Base-by-base conservation (phyloP, 768 basidiomycete species). In the Suillus tomentosus region DNA sequence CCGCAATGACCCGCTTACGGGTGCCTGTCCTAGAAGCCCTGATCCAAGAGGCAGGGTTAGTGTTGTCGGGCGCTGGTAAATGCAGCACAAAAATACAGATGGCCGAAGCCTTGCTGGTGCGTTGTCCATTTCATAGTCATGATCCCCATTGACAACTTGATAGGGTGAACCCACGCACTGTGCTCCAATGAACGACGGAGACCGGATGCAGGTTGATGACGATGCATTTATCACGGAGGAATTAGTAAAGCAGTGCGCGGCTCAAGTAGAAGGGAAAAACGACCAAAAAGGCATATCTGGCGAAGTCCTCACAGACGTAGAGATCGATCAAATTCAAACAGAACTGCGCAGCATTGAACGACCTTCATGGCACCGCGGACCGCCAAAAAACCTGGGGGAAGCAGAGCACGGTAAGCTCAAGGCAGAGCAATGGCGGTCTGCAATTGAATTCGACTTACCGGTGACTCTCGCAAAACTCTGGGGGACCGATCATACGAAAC, bases 381-480 rank as follows among this genome's bases (percentile, higher is more conserved):
- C n/a, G n/a, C n/a, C n/a, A n/a, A n/a, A n/a, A n/a, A n/a, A n/a
- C n/a, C n/a, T n/a, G n/a, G n/a, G n/a, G n/a, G n/a, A n/a, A n/a
- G n/a, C n/a, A n/a, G n/a, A n/a, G n/a, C n/a, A n/a, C n/a, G n/a
- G n/a, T n/a, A n/a, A n/a, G n/a, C n/a, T n/a, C n/a, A n/a, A n/a
- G n/a, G n/a, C n/a, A n/a, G n/a, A n/a, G n/a, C n/a, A n/a, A n/a
- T n/a, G n/a, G n/a, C n/a, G n/a, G n/a, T n/a, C n/a, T n/a, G n/a
- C n/a, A n/a, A n/a, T 73, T 27, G 68, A 73, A 0, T 62, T 76
- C 4, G 63, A 77, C 58, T 61, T 78, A 11, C 70, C 69, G 0
- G 68, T 78, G 5, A 72, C 69, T 4, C 69, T 79, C 1, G 68
- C 67, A 13, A 69, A 69, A 27, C 64, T 78, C 13, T 79, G 78